A percentile compares a stretch with the other conserved stretches of the same genome.
Conservation (phyloP, 1,139 yeast genomes). For the Petasospora rhodanensis region DNA sequence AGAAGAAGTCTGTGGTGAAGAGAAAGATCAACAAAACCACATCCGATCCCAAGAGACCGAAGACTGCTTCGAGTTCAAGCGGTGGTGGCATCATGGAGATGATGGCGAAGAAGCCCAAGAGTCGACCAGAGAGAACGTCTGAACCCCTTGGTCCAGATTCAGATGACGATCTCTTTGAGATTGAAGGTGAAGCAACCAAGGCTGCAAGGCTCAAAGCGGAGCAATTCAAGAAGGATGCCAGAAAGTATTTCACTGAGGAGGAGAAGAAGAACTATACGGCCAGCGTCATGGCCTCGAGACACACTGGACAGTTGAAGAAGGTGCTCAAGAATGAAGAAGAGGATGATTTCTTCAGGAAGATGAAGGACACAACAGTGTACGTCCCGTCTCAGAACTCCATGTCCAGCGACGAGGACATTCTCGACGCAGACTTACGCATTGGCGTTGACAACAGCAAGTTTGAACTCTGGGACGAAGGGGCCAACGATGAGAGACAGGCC, state of each 20-base stretch:
- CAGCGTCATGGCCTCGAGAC: slow-evolving; percentile 1
- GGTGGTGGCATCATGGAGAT: background rate
- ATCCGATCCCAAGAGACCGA: too few relatives aligned
- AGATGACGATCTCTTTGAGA: slow-evolving; percentile 5
- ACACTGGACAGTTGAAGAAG: slow-evolving; percentile 3
- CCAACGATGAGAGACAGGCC: slow-evolving; percentile 14
- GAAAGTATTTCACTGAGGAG: slow-evolving; percentile 1
- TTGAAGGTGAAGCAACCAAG: slow-evolving; percentile 4
- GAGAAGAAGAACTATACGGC: slow-evolving; percentile 1
- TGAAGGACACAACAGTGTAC: slow-evolving; percentile 5
- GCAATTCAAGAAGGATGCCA: background rate
- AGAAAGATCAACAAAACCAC: too few relatives aligned
- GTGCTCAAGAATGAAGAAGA: background rate
- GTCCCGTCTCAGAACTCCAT: background rate
- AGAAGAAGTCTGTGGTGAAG: too few relatives aligned
- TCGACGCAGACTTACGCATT: slow-evolving; percentile 13
- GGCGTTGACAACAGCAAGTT: slow-evolving; percentile 10
- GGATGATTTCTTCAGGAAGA: slow-evolving; percentile 6
- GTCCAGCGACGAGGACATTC: slow-evolving; percentile 2
- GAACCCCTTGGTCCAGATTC: slow-evolving; percentile 5
- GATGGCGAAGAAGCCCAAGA: background rate
- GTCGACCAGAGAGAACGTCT: too few relatives aligned
- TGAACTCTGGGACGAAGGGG: slow-evolving; percentile 19
- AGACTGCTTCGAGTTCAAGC: too few relatives aligned
- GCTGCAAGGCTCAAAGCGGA: slow-evolving; percentile 3